Evolutionary conservation across 2,329 filamentous ascomycete genomes (phyloP).

Genomic region (Lecanicillium sp.): DNA sequence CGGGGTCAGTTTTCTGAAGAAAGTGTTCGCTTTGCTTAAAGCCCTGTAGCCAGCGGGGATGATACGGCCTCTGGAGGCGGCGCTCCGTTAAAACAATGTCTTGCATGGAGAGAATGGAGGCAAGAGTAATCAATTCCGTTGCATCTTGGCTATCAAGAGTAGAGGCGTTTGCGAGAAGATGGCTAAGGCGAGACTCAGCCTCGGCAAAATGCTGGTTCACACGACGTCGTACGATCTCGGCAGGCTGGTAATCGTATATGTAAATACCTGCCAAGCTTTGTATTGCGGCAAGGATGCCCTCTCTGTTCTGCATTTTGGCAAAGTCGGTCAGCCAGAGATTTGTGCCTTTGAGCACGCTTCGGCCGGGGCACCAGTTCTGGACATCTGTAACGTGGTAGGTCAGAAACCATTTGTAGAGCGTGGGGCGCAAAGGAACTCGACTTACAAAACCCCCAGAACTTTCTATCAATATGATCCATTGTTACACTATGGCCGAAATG

Average conservation of each 20-base stretch:
- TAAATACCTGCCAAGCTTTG: slow-evolving; percentile 31
- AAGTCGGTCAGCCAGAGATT: slow-evolving; percentile 33
- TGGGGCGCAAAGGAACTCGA: neutral
- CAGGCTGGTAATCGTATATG: slow-evolving; percentile 30
- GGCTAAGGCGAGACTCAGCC: slow-evolving; percentile 22
- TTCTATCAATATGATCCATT: slow-evolving; percentile 8
- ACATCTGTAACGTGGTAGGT: slow-evolving; percentile 18
- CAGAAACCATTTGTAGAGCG: slow-evolving; percentile 1
- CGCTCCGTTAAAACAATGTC: slow-evolving; percentile 30
- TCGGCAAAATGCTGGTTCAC: slow-evolving; percentile 24
- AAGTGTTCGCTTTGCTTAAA: slow-evolving; percentile 26
- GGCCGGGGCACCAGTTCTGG: slow-evolving; percentile 31
- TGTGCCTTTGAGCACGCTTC: slow-evolving; percentile 27
- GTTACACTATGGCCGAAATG: slow-evolving; percentile 1
- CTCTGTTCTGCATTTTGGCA: slow-evolving; percentile 26
- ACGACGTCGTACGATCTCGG: slow-evolving; percentile 20
- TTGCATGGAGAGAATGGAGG: slow-evolving; percentile 29
- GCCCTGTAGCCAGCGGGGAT: slow-evolving; percentile 29
- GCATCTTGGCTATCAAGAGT: slow-evolving; percentile 15
- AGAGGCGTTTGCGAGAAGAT: slow-evolving; percentile 18
- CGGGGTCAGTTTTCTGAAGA: slow-evolving; percentile 26
- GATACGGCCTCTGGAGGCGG: slow-evolving; percentile 21
- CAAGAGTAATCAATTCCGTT: slow-evolving; percentile 27
- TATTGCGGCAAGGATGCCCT: slow-evolving; percentile 28
- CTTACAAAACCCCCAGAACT: slow-evolving; percentile 4